phyloP scores from a whole-genome alignment of 257 asterid species.

The Petunia secreta region DNA sequence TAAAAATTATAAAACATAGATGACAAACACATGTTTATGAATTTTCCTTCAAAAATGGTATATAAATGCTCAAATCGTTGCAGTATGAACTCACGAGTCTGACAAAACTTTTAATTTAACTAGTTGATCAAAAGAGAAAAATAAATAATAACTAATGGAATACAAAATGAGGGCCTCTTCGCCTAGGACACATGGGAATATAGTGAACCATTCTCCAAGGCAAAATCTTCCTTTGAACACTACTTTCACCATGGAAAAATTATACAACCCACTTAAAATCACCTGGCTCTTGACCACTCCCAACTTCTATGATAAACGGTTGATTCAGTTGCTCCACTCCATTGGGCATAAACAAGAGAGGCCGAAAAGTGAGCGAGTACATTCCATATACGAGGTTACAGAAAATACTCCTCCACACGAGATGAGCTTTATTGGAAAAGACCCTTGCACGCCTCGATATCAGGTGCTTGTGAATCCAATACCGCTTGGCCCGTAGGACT shows the following conservation, averaged over 20 bases:
- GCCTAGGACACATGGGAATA: constrained; percentile 43
- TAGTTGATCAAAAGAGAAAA: constrained; percentile 41
- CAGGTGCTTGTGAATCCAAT: constrained; percentile 67
- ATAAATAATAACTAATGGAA: constrained; percentile 50
- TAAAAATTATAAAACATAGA: neutral
- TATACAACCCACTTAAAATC: constrained; percentile 45
- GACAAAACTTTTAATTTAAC: constrained; percentile 46
- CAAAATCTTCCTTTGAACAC: constrained; percentile 42
- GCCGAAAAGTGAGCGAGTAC: constrained; percentile 34
- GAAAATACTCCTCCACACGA: constrained; percentile 18
- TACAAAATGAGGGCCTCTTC: constrained; percentile 47
- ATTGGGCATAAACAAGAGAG: neutral
- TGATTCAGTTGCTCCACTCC: constrained; percentile 26
- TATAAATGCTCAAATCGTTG: constrained; percentile 31
- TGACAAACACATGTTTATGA: neutral
- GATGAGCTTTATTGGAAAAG: constrained; percentile 48
- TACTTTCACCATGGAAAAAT: constrained; percentile 48
- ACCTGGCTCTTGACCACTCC: constrained; percentile 43
- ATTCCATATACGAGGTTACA: constrained; percentile 37
- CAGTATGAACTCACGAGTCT: constrained; percentile 54
- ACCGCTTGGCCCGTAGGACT: constrained; percentile 52
- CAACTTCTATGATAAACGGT: neutral
- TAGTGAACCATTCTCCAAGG: constrained; percentile 45
- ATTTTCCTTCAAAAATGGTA: constrained; percentile 37
- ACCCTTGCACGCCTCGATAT: constrained; percentile 64